Conservation (phyloP, 2,329 filamentous ascomycete genomes). For the Plectosphaerella sp. region DNA sequence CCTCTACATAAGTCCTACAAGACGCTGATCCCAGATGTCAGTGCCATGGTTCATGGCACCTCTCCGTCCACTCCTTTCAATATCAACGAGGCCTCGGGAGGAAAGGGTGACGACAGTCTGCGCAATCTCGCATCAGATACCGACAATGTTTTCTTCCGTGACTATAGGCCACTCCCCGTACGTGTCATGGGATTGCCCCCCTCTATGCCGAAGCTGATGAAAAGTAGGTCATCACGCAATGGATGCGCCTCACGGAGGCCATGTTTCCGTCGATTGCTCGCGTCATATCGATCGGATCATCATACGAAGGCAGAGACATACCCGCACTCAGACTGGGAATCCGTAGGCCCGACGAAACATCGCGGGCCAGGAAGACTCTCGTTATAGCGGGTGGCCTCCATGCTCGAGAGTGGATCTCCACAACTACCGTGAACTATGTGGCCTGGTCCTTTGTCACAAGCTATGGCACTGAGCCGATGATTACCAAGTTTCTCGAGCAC, state of each 20-base stretch:
- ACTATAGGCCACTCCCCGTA: conserved; percentile 82
- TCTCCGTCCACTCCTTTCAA: conserved; percentile 48
- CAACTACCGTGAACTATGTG: conserved; percentile 84
- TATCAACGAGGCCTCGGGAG: conserved; percentile 16
- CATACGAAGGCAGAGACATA: conserved; percentile 84
- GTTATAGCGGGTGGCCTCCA: conserved; percentile 84
- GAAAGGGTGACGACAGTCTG: conserved; percentile 21
- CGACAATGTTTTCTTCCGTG: conserved; percentile 83
- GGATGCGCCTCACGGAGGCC: conserved; percentile 85
- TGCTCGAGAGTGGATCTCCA: conserved; percentile 94
- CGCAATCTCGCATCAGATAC: conserved; percentile 28
- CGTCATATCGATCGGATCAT: conserved; percentile 73
- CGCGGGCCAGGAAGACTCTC: conserved; percentile 62
- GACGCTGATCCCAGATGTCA: conserved; percentile 75
- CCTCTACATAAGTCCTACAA: conserved; percentile 69
- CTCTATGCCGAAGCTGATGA: conserved; percentile 6
- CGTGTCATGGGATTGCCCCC: conserved; percentile 3
- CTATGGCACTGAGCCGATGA: conserved; percentile 66
- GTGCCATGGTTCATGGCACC: conserved; percentile 70
- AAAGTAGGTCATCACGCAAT: conserved; percentile 60
- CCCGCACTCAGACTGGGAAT: conserved; percentile 72
- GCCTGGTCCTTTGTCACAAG: conserved; percentile 83
- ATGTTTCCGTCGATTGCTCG: conserved; percentile 83
- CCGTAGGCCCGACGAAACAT: conserved; percentile 33
- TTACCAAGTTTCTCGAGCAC: conserved; percentile 73